Evolutionary conservation across 2,329 filamentous ascomycete genomes (phyloP).

Genomic region (Claviceps sp.): DNA sequence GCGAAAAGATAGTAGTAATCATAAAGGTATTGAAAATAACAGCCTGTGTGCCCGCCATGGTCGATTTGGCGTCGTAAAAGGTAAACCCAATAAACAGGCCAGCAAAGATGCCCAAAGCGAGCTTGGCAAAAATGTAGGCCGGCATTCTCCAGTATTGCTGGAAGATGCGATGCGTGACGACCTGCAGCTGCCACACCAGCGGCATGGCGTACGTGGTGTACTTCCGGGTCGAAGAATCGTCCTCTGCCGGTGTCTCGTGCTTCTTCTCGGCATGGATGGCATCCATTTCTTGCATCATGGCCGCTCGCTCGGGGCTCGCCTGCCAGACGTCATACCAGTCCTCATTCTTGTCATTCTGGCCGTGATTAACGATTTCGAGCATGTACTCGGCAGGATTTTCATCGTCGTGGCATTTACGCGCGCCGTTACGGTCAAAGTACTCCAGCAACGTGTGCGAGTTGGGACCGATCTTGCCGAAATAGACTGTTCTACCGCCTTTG

Average conservation of each 20-base stretch:
- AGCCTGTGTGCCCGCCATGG: slow-evolving; percentile 58
- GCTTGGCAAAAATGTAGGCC: slow-evolving; percentile 64
- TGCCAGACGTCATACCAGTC: slow-evolving; percentile 62
- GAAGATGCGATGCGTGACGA: slow-evolving; percentile 57
- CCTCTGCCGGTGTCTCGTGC: slow-evolving; percentile 1
- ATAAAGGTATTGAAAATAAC: slow-evolving; percentile 66
- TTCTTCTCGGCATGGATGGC: slow-evolving; percentile 40
- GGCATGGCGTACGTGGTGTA: slow-evolving; percentile 66
- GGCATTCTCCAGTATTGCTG: slow-evolving; percentile 78
- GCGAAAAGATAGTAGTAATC: slow-evolving; percentile 62
- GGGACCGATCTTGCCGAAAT: slow-evolving; percentile 53
- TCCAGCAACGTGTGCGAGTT: slow-evolving; percentile 42
- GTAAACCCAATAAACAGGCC: slow-evolving; percentile 65
- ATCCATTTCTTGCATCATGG: slow-evolving; percentile 48
- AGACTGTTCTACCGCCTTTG: slow-evolving; percentile 52
- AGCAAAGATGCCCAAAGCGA: slow-evolving; percentile 43
- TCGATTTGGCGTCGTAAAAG: slow-evolving; percentile 43
- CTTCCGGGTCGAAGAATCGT: slow-evolving; percentile 13
- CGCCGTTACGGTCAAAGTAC: slow-evolving; percentile 55
- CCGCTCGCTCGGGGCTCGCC: slow-evolving; percentile 34
- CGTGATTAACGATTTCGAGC: slow-evolving; percentile 39
- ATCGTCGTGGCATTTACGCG: slow-evolving; percentile 40
- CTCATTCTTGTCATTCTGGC: slow-evolving; percentile 22
- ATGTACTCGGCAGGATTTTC: slow-evolving; percentile 71
- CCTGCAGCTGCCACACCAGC: slow-evolving; percentile 48